Conservation (phyloP, 148 eudicot genomes). For the Dianthus caryophyllus region DNA sequence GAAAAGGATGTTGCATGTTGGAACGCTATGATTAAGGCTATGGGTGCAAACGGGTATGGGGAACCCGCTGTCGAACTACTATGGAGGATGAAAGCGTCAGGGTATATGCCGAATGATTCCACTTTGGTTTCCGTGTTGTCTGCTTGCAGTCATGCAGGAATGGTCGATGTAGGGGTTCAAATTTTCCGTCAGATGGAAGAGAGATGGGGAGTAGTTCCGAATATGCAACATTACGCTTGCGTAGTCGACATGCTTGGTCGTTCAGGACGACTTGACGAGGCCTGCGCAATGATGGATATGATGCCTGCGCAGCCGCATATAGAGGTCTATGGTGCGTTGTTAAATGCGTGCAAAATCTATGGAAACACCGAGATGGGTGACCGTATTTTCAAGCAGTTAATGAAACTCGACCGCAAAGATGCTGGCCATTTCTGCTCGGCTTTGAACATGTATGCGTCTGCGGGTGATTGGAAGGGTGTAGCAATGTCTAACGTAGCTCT, state of each 20-base stretch:
- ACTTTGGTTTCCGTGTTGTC: constrained; percentile 45
- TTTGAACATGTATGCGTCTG: constrained; percentile 46
- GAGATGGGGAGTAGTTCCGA: constrained; percentile 37
- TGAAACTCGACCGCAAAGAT: constrained; percentile 34
- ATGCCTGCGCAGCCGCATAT: constrained; percentile 32
- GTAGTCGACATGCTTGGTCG: constrained; percentile 55
- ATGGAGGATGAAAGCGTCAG: constrained; percentile 31
- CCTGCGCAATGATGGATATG: constrained; percentile 30
- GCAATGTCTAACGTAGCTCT: constrained; percentile 20
- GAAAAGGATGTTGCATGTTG: constrained; percentile 48
- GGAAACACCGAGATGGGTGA: constrained; percentile 36
- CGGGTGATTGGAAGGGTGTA: constrained; percentile 38
- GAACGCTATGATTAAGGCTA: constrained; percentile 52
- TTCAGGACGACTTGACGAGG: constrained; percentile 45
- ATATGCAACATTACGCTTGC: constrained; percentile 49
- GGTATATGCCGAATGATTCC: constrained; percentile 41
- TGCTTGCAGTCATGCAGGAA: constrained; percentile 57
- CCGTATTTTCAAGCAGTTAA: constrained; percentile 32
- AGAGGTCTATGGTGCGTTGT: constrained; percentile 43
- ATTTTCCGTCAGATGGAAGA: constrained; percentile 34
- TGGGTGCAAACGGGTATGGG: constrained; percentile 45
- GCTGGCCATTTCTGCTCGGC: constrained; percentile 41
- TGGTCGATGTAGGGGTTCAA: constrained; percentile 42
- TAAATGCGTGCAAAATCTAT: constrained; percentile 44
- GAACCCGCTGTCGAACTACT: constrained; percentile 36